phyloP scores from a whole-genome alignment of 805 yeast genomes.

The Metschnikowia baotianmanensis region DNA sequence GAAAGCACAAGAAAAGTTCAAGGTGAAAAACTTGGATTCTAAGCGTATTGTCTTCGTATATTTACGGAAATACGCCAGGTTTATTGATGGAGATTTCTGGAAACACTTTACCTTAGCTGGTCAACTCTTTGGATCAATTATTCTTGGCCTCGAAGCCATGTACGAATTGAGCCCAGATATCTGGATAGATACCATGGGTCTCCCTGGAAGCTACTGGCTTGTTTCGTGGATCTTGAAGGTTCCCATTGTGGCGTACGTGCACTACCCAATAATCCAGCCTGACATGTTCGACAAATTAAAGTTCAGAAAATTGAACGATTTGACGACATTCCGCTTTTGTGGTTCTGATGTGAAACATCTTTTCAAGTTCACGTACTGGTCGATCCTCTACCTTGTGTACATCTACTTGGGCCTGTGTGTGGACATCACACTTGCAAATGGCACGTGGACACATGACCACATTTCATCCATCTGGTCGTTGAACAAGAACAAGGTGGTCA shows the following conservation, averaged over 20 bases:
- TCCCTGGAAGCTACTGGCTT: conserved; percentile 80
- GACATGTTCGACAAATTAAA: conserved; percentile 77
- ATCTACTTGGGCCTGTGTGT: conserved; percentile 64
- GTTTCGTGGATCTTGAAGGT: conserved; percentile 54
- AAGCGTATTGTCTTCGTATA: conserved; percentile 61
- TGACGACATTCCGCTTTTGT: conserved; percentile 20
- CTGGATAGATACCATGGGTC: conserved; percentile 94
- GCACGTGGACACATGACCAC: conserved; percentile 90
- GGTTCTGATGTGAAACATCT: conserved; percentile 27
- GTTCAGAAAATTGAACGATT: conserved; percentile 20
- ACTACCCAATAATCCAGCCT: conserved; percentile 84
- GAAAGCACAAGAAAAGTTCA: conserved; percentile 56
- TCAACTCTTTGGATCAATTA: conserved; percentile 78
- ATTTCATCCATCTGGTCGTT: conserved; percentile 61
- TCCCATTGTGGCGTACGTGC: conserved; percentile 88
- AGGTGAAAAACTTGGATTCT: conserved; percentile 44
- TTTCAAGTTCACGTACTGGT: conserved; percentile 67
- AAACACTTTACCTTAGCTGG: conserved; percentile 77
- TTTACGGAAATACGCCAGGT: conserved; percentile 48
- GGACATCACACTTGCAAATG: conserved; percentile 69
- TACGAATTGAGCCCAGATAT: conserved; percentile 72
- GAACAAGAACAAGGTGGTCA: conserved; percentile 31
- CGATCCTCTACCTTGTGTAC: conserved; percentile 59
- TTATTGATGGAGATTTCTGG: conserved; percentile 75
- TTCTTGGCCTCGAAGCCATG: conserved; percentile 70